A percentile compares a stretch with the other conserved stretches of the same genome.
Evolutionary conservation across 2,329 filamentous ascomycete genomes (phyloP).

Genomic region (Monosporascus sp.): DNA sequence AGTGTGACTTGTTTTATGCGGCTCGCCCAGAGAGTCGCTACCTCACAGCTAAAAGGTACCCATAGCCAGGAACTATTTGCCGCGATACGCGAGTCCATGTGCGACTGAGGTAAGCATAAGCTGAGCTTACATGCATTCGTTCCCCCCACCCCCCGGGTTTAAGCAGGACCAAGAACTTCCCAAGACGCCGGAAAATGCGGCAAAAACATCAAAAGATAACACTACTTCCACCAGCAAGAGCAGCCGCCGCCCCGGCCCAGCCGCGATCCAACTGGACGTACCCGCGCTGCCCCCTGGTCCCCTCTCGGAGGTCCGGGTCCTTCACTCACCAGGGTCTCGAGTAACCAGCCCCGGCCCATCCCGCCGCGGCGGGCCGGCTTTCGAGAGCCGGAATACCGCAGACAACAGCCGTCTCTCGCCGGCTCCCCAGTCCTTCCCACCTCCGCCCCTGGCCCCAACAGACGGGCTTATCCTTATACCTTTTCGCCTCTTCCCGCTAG

Average conservation of each 20-base stretch:
- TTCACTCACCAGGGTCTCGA: background rate
- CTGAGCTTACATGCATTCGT: too few species aligned
- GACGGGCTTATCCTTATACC: constrained; percentile 3
- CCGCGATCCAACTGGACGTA: constrained; percentile 3
- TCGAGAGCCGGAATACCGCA: constrained; percentile 4
- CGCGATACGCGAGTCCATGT: too few species aligned
- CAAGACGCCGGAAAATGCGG: background rate
- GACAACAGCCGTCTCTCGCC: background rate
- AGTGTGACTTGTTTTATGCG: too few species aligned
- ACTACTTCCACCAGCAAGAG: constrained; percentile 1
- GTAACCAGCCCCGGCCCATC: constrained; percentile 9
- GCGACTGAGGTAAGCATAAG: too few species aligned
- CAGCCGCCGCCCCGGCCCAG: constrained; percentile 7
- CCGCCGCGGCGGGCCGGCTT: constrained; percentile 13
- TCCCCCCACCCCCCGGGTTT: too few species aligned
- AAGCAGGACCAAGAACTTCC: background rate
- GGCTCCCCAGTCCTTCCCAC: background rate
- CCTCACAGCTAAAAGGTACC: too few species aligned
- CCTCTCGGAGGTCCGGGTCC: constrained; percentile 6
- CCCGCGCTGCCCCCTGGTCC: constrained; percentile 9
- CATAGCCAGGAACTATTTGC: too few species aligned
- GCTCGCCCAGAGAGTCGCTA: too few species aligned
- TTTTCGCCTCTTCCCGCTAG: constrained; percentile 14
- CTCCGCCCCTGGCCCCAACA: constrained; percentile 4
- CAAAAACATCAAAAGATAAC: constrained; percentile 5